Evolutionary conservation across 495 filamentous ascomycete species (phyloP).

Genomic region (Parmelia sp.): DNA sequence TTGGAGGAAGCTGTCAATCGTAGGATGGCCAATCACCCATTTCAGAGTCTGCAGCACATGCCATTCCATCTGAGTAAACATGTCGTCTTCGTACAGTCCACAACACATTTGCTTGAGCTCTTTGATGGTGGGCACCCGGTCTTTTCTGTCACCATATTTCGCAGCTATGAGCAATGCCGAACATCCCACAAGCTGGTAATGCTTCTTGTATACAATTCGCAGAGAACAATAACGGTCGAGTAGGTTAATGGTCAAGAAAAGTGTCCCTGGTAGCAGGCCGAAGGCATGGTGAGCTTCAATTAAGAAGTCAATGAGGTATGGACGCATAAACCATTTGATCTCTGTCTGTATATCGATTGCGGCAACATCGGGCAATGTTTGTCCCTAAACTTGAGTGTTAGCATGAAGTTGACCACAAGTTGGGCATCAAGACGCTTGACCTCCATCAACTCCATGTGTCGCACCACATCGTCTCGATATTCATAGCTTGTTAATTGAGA

Average conservation of each 20-base stretch:
- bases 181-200: slow-evolving; percentile 97
- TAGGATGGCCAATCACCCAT: slow-evolving; percentile 94
- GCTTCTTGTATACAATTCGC: slow-evolving; percentile 97
- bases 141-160: slow-evolving; percentile 98
- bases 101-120: slow-evolving; percentile 99
- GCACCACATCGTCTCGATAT: slow-evolving; percentile 85
- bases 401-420: slow-evolving; percentile 11
- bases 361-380: slow-evolving; percentile 90
- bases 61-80: slow-evolving; percentile 99
- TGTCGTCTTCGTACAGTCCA: slow-evolving; percentile 94
- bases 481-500: slow-evolving; percentile 75
- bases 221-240: slow-evolving; percentile 96
- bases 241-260: slow-evolving; percentile 94
- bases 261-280: slow-evolving; percentile 84
- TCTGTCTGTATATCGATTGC: slow-evolving; percentile 98
- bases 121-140: slow-evolving; percentile 87
- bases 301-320: slow-evolving; percentile 96
- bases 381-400: slow-evolving; percentile 48
- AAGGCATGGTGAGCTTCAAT: slow-evolving; percentile 96
- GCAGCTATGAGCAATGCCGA: slow-evolving; percentile 92
- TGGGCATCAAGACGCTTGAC: slow-evolving; percentile 42
- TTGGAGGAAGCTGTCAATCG: slow-evolving; percentile 86
- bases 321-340: slow-evolving; percentile 99
- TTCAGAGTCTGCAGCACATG: slow-evolving; percentile 96
- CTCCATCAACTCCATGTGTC: slow-evolving; percentile 96